A percentile compares a stretch with the other conserved stretches of the same genome.
Evolutionary conservation across 1,284 basidiomycete species (phyloP).

Genomic region (Tilletia caries): DNA sequence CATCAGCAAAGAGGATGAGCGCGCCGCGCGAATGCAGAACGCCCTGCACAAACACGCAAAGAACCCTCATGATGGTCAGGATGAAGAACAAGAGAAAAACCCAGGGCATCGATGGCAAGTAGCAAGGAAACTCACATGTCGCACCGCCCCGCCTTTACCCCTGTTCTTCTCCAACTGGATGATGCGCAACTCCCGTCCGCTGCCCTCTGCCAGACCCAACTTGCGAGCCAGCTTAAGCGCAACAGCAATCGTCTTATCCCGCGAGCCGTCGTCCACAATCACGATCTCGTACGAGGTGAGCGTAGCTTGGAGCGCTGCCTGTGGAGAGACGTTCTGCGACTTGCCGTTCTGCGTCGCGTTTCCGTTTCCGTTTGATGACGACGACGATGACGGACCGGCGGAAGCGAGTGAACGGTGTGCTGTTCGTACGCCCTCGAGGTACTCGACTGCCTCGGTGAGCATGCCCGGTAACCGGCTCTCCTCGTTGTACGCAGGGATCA

Average conservation of each 20-base stretch:
- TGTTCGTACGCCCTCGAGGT: conserved; percentile 46
- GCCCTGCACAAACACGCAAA: conserved; percentile 27
- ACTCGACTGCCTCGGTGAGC: conserved; percentile 68
- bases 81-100: conserved; percentile 4
- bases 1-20: conserved; percentile 84
- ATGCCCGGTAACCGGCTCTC: conserved; percentile 72
- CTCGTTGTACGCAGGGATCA: conserved; percentile 90
- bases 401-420: not conserved
- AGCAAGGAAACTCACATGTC: conserved; percentile 61
- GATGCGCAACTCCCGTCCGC: conserved; percentile 62
- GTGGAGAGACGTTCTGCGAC: not conserved
- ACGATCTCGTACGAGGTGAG: conserved; percentile 66
- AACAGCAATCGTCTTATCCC: conserved; percentile 67
- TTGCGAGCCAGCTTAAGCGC: conserved; percentile 68
- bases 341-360: conserved; percentile 19
- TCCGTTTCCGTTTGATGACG: conserved; percentile 15
- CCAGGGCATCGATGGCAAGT: no score
- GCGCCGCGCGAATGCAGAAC: conserved; percentile 68
- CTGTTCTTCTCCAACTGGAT: conserved; percentile 74
- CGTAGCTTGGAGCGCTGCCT: not conserved
- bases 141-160: conserved; percentile 87
- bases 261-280: conserved; percentile 83
- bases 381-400: not conserved
- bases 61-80: no score
- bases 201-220: conserved; percentile 51